A percentile compares a stretch with the other conserved stretches of the same genome.
Evolutionary conservation across 2,329 filamentous ascomycete species (phyloP).

Genomic region (Blastomyces emzantsi): DNA sequence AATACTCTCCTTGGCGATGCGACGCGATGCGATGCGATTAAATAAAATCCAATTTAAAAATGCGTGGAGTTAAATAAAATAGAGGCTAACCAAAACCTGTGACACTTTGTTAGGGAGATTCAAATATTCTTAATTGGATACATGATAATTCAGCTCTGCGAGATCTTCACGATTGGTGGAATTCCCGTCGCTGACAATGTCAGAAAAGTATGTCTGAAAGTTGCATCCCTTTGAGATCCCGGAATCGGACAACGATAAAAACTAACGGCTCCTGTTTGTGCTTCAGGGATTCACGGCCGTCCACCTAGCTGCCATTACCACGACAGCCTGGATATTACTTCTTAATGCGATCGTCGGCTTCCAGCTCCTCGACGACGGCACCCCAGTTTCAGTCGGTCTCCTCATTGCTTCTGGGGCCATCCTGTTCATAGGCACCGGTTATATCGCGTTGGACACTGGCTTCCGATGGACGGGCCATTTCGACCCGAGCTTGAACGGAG

Average conservation of each 20-base stretch:
- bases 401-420: conserved; percentile 59
- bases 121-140: conserved; percentile 85
- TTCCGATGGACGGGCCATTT: conserved; percentile 78
- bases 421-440: conserved; percentile 83
- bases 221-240: not conserved
- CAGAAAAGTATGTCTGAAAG: conserved; percentile 55
- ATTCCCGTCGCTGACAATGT: conserved; percentile 66
- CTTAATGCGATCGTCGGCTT: conserved; percentile 89
- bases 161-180: conserved; percentile 90
- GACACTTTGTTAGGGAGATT: conserved; percentile 63
- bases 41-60: not conserved
- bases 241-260: not conserved
- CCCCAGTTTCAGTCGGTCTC: conserved; percentile 68
- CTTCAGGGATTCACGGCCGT: conserved; percentile 73
- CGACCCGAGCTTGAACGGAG: conserved; percentile 46
- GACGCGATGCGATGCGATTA: not conserved
- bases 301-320: conserved; percentile 81
- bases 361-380: conserved; percentile 90
- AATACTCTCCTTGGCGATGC: not conserved
- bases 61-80: not conserved
- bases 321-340: conserved; percentile 82
- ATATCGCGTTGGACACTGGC: conserved; percentile 90
- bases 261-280: not conserved
- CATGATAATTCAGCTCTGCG: conserved; percentile 81
- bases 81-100: conserved; percentile 2